phyloP scores from a whole-genome alignment of 106 monocot species.

The Dendrobium chrysotoxum region DNA sequence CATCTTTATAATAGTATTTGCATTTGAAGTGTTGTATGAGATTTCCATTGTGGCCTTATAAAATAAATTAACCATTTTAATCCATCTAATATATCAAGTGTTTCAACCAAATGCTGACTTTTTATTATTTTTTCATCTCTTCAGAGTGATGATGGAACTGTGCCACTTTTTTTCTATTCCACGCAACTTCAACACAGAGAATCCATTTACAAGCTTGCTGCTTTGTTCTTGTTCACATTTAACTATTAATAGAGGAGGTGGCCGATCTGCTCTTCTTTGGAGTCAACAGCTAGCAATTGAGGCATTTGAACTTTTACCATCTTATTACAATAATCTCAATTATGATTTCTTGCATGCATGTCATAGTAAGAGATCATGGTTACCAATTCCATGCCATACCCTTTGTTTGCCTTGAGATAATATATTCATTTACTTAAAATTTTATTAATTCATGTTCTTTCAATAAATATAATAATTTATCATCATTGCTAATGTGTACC shows the following conservation, averaged over 20 bases:
- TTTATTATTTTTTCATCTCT: conserved; percentile 6
- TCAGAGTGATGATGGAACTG: conserved; percentile 60
- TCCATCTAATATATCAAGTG: no score
- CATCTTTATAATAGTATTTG: not conserved
- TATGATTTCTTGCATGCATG: not conserved
- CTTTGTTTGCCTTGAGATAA: not conserved
- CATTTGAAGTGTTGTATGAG: not conserved
- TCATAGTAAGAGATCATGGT: not conserved
- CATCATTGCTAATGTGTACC: not conserved
- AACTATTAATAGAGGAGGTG: conserved; percentile 15
- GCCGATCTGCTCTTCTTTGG: conserved; percentile 48
- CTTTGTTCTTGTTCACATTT: conserved; percentile 52
- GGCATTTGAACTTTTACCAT: conserved; percentile 33
- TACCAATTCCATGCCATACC: not conserved
- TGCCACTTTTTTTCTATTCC: conserved; percentile 66
- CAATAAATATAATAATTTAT: not conserved
- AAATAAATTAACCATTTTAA: conserved; percentile 27
- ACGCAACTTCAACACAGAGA: conserved; percentile 59
- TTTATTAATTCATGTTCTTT: not conserved
- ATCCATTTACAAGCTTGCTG: conserved; percentile 93
- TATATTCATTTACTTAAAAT: not conserved
- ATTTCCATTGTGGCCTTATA: not conserved
- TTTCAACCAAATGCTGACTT: conserved; percentile 4
- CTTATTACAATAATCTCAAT: not conserved
- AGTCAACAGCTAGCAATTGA: conserved; percentile 75